Percentiles rank a stretch among this genome's conserved stretches.
These are phyloP conservation scores for Penicillium sp. DNA, from an alignment of 2,329 filamentous ascomycete species.

Conservation along the genomic window DNA sequence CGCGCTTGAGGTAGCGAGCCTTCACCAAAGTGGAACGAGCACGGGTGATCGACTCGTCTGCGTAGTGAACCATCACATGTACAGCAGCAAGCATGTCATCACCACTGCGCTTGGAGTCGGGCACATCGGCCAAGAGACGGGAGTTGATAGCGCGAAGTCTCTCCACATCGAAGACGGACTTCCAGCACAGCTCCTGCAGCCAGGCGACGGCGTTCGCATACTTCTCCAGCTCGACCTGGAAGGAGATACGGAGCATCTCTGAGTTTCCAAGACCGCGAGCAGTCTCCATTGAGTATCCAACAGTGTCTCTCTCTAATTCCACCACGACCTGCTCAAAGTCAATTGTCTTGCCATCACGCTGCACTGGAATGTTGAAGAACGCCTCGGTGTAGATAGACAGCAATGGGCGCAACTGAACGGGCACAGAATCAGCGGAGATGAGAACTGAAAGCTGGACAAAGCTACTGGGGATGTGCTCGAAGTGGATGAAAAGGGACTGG, in stretches of 20 bases:
- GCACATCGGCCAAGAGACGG: conserved; percentile 87
- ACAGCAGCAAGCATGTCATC: conserved; percentile 60
- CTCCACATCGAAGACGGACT: conserved; percentile 80
- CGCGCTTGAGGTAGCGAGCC: conserved; percentile 79
- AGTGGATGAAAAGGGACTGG: conserved; percentile 89
- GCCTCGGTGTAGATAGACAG: conserved; percentile 82
- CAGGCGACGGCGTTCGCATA: conserved; percentile 79
- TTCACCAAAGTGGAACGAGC: conserved; percentile 82
- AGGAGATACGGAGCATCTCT: conserved; percentile 76
- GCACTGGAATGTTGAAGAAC: conserved; percentile 91
- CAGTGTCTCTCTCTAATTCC: conserved; percentile 85
- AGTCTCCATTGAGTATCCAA: conserved; percentile 73
- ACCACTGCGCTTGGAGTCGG: conserved; percentile 86
- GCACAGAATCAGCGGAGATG: conserved; percentile 73
- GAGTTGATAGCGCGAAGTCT: conserved; percentile 63
- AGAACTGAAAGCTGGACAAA: conserved; percentile 85
- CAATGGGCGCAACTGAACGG: conserved; percentile 79
- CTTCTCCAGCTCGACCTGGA: conserved; percentile 85
- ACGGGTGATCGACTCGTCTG: conserved; percentile 71
- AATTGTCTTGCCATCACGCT: conserved; percentile 70
- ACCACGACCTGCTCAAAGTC: conserved; percentile 92
- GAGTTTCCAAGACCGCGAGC: conserved; percentile 70
- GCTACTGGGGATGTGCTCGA: conserved; percentile 88
- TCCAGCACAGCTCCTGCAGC: conserved; percentile 82
- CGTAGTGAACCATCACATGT: conserved; percentile 75